Evolutionary conservation across 1,284 basidiomycete genomes (phyloP).

Genomic region (Puccinia triticina): DNA sequence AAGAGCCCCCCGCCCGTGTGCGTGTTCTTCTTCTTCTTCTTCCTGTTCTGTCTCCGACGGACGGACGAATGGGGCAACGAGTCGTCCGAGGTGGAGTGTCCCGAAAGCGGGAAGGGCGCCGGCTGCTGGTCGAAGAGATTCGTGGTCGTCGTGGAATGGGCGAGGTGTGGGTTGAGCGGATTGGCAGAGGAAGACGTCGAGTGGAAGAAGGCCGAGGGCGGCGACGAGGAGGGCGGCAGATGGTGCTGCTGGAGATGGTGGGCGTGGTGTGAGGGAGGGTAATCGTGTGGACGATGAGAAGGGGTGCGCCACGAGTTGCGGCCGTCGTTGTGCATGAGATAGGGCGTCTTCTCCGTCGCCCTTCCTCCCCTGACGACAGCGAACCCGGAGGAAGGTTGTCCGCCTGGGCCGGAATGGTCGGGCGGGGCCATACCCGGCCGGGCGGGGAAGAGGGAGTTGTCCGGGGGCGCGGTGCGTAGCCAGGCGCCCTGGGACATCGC

Average conservation of each 20-base stretch:
- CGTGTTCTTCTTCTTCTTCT: background rate
- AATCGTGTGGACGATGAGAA: background rate
- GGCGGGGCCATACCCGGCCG: background rate
- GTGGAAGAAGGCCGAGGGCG: background rate
- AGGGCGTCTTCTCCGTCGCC: constrained; percentile 57
- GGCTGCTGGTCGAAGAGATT: constrained; percentile 22
- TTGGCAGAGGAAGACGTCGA: no score
- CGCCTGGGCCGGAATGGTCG: background rate
- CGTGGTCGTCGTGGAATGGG: background rate
- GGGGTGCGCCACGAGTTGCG: constrained; percentile 14
- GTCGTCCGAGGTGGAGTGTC: background rate
- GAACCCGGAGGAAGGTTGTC: constrained; percentile 56
- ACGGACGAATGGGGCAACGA: no score
- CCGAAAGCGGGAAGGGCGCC: background rate
- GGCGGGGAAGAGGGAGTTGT: background rate
- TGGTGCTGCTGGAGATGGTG: no score
- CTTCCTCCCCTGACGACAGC: constrained; percentile 60
- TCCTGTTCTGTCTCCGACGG: no score
- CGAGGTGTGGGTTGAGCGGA: no score
- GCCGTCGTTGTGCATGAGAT: constrained; percentile 54
- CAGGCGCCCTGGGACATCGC: constrained; percentile 51
- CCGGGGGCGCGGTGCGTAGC: constrained; percentile 9
- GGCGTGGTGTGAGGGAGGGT: constrained; percentile 27
- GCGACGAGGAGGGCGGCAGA: background rate
- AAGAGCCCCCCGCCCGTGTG: background rate